Conservation (phyloP, 441 rosid species). For the Erodium trifolium region DNA sequence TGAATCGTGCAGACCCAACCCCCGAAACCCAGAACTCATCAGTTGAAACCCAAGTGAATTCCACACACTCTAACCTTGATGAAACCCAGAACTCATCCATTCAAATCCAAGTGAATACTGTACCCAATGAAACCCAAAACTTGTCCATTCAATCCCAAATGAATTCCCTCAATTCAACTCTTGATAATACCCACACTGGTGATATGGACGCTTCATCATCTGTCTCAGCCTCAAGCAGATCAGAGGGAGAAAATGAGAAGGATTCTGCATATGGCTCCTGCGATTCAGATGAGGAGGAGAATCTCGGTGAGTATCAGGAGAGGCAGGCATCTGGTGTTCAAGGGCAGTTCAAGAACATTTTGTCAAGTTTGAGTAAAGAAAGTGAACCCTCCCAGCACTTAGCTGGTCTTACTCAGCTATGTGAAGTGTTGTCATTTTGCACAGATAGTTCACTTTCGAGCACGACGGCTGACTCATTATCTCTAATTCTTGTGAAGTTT, state of each 20-base stretch:
- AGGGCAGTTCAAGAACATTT: constrained; percentile 52
- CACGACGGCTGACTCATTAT: constrained; percentile 58
- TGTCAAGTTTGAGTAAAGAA: constrained; percentile 47
- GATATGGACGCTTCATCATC: constrained; percentile 91
- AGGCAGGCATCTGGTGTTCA: constrained; percentile 26
- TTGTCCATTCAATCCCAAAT: background rate
- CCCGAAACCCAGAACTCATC: constrained; percentile 10
- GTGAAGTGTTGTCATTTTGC: constrained; percentile 86
- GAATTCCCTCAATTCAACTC: too few relatives aligned
- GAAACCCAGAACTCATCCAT: constrained; percentile 9
- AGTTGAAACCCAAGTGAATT: constrained; percentile 7
- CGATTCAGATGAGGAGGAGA: constrained; percentile 59
- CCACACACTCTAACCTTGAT: background rate
- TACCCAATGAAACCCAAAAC: background rate
- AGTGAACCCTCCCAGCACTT: constrained; percentile 54
- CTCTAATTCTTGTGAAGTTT: constrained; percentile 72
- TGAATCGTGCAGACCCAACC: background rate
- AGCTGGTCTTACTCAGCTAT: constrained; percentile 69
- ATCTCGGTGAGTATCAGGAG: constrained; percentile 52
- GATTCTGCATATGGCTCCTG: constrained; percentile 77
- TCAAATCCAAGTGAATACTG: background rate
- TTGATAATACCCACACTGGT: constrained; percentile 3
- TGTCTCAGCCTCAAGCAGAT: constrained; percentile 69
- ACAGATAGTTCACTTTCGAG: constrained; percentile 70
- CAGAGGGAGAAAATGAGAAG: constrained; percentile 71